Evolutionary conservation across 306 rosid species (phyloP), one percentile per base, ranked within the genome.

Genomic region (Citrullus amarus): DNA sequence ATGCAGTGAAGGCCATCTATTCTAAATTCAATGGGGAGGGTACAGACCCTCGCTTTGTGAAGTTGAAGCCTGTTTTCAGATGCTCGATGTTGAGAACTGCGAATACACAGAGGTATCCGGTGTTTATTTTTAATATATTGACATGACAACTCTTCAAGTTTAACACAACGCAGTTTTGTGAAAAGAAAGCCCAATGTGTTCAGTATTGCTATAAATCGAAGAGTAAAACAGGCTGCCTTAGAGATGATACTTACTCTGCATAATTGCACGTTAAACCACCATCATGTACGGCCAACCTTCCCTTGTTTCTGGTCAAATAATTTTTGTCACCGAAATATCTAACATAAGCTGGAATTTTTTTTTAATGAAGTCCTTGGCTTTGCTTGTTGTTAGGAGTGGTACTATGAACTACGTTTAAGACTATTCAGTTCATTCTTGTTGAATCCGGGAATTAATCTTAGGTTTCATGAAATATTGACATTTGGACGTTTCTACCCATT

Each of bases 41-140:
- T 79, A 92, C 89, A 12, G 99, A 95, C 86, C 96, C 97, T n/a
- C 97, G 97, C 50, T 92, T 95, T 87, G 83, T 91, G 65, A 92
- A 90, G 82, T 82, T 91, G 86, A 86, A 86, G 38, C 97, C 97
- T 32, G 89, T 88, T 81, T 95, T 95, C 83, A 91, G 83, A 88
- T 87, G 97, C 86, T 89, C 97, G 48, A 77, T 79, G 81, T 78
- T 92, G 87, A 95, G 86, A 82, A 83, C 86, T 61, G 91, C 90
- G 32, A 83, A 89, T 60, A 51, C 25, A 69, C 90, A 87, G 70
- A 91, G 98, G 98, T 91, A 84, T 56, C 65, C 4, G 4, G 18
- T 54, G 30, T 18, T 73, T 54, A 9, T 38, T 30, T 51, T 53
- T 50, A 0, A 74, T 51, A 32, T 9, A 53, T 28, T 53, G 46